These are phyloP conservation scores for Cladophialophora chaetospira DNA, from an alignment of 2,329 filamentous ascomycete genomes.

Conservation along the genomic window DNA sequence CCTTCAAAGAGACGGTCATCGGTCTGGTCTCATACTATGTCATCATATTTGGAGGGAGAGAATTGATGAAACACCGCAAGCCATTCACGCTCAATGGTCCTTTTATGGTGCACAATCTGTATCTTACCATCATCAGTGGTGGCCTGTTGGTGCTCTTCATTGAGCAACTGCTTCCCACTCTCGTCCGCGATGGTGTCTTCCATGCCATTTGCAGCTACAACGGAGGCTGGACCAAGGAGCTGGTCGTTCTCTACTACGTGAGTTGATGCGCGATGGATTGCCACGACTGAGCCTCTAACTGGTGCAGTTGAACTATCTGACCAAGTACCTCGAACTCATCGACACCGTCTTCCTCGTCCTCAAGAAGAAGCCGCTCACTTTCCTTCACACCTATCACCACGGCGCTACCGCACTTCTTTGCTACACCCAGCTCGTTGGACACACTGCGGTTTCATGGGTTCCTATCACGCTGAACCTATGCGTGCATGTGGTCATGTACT, in stretches of 20 bases:
- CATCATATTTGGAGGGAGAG: conserved; percentile 88
- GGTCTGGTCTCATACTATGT: conserved; percentile 88
- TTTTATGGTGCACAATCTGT: conserved; percentile 96
- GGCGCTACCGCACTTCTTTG: conserved; percentile 94
- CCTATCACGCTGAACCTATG: conserved; percentile 88
- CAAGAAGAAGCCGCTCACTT: conserved; percentile 99
- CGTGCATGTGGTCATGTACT: conserved; percentile 99
- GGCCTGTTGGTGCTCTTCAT: conserved; percentile 80
- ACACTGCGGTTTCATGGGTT: conserved; percentile 93
- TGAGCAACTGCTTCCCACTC: conserved; percentile 84
- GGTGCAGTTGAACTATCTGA: conserved; percentile 87
- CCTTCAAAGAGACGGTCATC: conserved; percentile 76
- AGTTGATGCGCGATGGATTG: conserved; percentile 43
- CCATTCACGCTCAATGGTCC: conserved; percentile 83
- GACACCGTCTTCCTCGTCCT: conserved; percentile 97
- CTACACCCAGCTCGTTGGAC: conserved; percentile 94
- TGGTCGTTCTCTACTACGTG: conserved; percentile 97
- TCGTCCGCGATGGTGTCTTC: conserved; percentile 81
- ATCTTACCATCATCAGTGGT: conserved; percentile 82
- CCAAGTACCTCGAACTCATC: conserved; percentile 93
- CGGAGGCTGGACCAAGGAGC: conserved; percentile 90
- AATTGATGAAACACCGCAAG: conserved; percentile 84
- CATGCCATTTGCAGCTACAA: conserved; percentile 74
- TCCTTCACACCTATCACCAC: conserved; percentile 99
- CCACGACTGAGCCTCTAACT: conserved; percentile 8